These are phyloP conservation scores for Vigna reflexopilosa DNA, from an alignment of 306 rosid species.

Conservation along the genomic window DNA sequence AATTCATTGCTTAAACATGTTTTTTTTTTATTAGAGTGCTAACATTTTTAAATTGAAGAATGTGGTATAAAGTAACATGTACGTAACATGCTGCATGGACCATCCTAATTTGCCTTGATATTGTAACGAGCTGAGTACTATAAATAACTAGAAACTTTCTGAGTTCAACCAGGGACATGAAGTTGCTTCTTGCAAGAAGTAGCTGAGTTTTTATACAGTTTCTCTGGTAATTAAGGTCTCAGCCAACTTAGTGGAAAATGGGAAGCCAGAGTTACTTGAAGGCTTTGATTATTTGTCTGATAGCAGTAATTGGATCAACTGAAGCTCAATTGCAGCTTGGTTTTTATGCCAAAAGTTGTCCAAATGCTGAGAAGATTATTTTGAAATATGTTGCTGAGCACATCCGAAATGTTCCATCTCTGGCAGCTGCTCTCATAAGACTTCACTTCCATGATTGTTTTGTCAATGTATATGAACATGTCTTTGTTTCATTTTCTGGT, in stretches of 20 bases:
- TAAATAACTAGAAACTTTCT: slow-evolving; percentile 37
- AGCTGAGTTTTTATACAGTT: background rate
- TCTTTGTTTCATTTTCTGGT: background rate
- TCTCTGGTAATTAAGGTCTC: slow-evolving; percentile 25
- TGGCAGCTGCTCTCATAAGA: slow-evolving; percentile 83
- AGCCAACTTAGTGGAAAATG: slow-evolving; percentile 45
- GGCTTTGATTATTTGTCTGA: slow-evolving; percentile 50
- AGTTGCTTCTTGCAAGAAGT: slow-evolving; percentile 37
- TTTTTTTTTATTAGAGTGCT: slow-evolving; percentile 8
- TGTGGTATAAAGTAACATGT: slow-evolving; percentile 28
- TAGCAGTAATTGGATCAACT: slow-evolving; percentile 53
- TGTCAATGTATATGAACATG: slow-evolving; percentile 56
- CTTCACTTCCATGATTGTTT: slow-evolving; percentile 93
- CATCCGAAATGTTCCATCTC: slow-evolving; percentile 69
- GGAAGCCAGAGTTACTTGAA: slow-evolving; percentile 41
- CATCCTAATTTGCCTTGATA: slow-evolving; percentile 33
- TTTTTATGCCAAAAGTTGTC: slow-evolving; percentile 71
- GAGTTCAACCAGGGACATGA: slow-evolving; percentile 7
- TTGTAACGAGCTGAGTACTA: slow-evolving; percentile 41
- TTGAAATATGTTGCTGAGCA: slow-evolving; percentile 58
- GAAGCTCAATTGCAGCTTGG: slow-evolving; percentile 64
- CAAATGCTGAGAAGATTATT: slow-evolving; percentile 72
- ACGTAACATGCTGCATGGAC: slow-evolving; percentile 50
- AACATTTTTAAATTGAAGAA: slow-evolving; percentile 27
- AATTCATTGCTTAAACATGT: background rate